Evolutionary conservation across 257 asterid species (phyloP).

Genomic region (Apocynum venetum): DNA sequence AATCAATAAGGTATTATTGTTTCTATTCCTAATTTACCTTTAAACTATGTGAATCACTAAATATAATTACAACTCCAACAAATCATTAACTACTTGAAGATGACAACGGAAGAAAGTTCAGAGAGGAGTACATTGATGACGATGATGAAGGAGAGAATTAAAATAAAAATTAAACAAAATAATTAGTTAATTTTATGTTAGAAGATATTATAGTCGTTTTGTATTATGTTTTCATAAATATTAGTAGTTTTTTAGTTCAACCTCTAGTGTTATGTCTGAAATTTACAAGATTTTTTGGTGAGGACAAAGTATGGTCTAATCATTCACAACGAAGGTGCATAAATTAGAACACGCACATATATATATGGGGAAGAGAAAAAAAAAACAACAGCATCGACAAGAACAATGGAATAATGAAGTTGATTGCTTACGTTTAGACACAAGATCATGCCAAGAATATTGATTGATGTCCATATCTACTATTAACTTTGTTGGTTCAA

Average conservation of each 20-base stretch:
- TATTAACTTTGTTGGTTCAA: constrained; percentile 53
- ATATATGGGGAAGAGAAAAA: neutral
- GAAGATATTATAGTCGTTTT: too few relatives aligned
- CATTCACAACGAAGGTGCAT: neutral
- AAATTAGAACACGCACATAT: neutral
- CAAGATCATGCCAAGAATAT: constrained; percentile 92
- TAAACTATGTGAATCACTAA: neutral
- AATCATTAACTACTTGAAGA: neutral
- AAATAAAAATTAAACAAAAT: too few relatives aligned
- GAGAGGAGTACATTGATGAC: neutral
- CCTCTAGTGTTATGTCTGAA: neutral
- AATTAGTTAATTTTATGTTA: neutral
- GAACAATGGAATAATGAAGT: neutral
- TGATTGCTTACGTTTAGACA: constrained; percentile 61
- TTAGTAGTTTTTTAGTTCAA: too few relatives aligned
- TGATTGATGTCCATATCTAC: constrained; percentile 33
- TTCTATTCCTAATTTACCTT: neutral
- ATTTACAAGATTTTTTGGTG: neutral
- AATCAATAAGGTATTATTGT: neutral
- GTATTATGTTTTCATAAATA: neutral
- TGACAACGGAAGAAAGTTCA: neutral
- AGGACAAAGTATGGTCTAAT: neutral
- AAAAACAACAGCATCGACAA: neutral
- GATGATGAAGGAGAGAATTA: too few relatives aligned
- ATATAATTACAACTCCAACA: neutral